Evolutionary conservation across 2,329 filamentous ascomycete species (phyloP).

Genomic region (Monilinia vaccinii-corymbosi): DNA sequence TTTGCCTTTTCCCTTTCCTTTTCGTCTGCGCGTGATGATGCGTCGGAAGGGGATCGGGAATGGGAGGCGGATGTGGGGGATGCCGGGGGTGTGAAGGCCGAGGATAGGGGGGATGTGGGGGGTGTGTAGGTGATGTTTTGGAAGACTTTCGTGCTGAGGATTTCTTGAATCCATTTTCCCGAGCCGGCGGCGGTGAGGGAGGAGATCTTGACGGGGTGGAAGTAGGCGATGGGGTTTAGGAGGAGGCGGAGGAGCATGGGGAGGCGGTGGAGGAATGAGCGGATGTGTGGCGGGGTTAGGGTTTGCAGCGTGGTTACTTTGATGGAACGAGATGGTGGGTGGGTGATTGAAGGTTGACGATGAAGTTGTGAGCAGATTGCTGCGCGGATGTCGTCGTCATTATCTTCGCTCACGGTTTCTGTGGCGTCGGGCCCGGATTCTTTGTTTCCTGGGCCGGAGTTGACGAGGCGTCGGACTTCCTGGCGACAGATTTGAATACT

Average conservation of each 20-base stretch:
- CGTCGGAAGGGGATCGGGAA: constrained; percentile 29
- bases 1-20: no score
- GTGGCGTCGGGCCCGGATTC: not conserved
- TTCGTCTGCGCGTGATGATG: constrained; percentile 14
- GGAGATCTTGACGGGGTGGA: constrained; percentile 41
- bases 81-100: constrained; percentile 22
- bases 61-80: no score
- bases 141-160: constrained; percentile 41
- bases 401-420: constrained; percentile 27
- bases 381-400: constrained; percentile 36
- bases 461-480: constrained; percentile 14
- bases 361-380: constrained; percentile 42
- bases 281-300: constrained; percentile 33
- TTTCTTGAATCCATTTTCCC: constrained; percentile 39
- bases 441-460: constrained; percentile 9
- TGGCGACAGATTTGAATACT: constrained; percentile 31
- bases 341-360: constrained; percentile 37
- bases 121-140: not conserved
- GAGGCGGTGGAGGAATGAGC: constrained; percentile 38
- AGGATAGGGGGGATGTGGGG: not conserved
- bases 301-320: constrained; percentile 40
- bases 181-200: constrained; percentile 42
- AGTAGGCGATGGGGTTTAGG: constrained; percentile 41
- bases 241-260: constrained; percentile 41
- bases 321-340: constrained; percentile 40